Percentiles rank a stretch among this genome's conserved stretches.
These are phyloP conservation scores for Pyrenophora tritici-repentis DNA, from an alignment of 2,329 filamentous ascomycete genomes.

Conservation along the genomic window DNA sequence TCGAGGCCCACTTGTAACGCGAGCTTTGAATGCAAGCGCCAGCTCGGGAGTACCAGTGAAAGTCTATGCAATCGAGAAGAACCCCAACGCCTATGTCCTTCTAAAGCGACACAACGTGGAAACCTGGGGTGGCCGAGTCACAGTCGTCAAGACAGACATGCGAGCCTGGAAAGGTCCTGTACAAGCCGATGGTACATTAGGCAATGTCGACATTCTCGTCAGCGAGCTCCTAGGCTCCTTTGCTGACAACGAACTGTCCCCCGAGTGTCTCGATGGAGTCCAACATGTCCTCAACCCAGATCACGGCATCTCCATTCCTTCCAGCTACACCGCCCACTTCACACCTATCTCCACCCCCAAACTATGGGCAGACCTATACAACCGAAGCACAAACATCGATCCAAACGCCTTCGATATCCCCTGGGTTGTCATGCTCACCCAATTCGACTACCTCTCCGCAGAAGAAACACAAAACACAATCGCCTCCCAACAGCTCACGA, in stretches of 20 bases:
- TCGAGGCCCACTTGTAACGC: constrained; percentile 86
- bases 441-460: constrained; percentile 82
- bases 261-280: constrained; percentile 94
- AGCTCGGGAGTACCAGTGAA: constrained; percentile 77
- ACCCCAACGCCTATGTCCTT: constrained; percentile 95
- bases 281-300: constrained; percentile 81
- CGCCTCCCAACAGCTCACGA: constrained; percentile 58
- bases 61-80: constrained; percentile 95
- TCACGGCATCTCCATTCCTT: constrained; percentile 90
- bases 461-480: constrained; percentile 24
- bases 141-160: constrained; percentile 96
- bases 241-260: constrained; percentile 94
- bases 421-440: constrained; percentile 91
- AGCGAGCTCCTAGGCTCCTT: constrained; percentile 95
- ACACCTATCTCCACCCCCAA: constrained; percentile 90
- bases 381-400: constrained; percentile 63
- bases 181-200: constrained; percentile 57
- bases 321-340: constrained; percentile 89
- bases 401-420: constrained; percentile 82
- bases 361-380: constrained; percentile 78
- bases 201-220: constrained; percentile 86
- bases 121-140: constrained; percentile 78
- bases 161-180: constrained; percentile 88
- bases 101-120: constrained; percentile 83
- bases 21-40: constrained; percentile 80